Conservation (phyloP, 2,329 filamentous ascomycete species). For the Colletotrichum lini region DNA sequence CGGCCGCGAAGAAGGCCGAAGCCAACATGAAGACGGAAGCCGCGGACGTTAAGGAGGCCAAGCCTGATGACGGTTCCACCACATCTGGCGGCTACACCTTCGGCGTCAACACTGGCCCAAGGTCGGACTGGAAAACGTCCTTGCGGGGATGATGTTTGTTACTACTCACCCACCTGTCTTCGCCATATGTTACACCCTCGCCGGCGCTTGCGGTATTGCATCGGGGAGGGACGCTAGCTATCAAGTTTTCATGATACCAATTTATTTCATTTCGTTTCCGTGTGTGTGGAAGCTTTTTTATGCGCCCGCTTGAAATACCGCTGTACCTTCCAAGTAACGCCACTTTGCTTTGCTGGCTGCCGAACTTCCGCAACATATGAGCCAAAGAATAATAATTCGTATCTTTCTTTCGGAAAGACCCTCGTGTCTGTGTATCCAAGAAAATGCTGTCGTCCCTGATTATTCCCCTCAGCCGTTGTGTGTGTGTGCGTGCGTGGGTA, state of each 20-base stretch:
- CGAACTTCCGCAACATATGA: neutral
- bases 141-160: slow-evolving; percentile 24
- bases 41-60: slow-evolving; percentile 20
- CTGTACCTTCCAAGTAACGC: neutral
- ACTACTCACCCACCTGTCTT: neutral
- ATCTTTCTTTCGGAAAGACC: neutral
- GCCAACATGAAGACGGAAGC: slow-evolving; percentile 24
- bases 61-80: slow-evolving; percentile 36
- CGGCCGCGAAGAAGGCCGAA: slow-evolving; percentile 50
- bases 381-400: no score
- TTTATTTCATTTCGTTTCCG: neutral
- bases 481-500: slow-evolving; percentile 31
- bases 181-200: neutral
- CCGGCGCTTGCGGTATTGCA: neutral
- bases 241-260: slow-evolving; percentile 15
- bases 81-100: slow-evolving; percentile 44
- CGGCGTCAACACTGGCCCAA: slow-evolving; percentile 22
- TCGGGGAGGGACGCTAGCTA: neutral
- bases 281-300: neutral
- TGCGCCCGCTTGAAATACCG: neutral
- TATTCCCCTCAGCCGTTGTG: slow-evolving; percentile 22
- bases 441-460: slow-evolving; percentile 17
- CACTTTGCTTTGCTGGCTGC: slow-evolving; percentile 8
- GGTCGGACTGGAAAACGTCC: slow-evolving; percentile 45
- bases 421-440: neutral